Conservation (phyloP, 306 rosid species). For the Citrullus mucosospermus region DNA sequence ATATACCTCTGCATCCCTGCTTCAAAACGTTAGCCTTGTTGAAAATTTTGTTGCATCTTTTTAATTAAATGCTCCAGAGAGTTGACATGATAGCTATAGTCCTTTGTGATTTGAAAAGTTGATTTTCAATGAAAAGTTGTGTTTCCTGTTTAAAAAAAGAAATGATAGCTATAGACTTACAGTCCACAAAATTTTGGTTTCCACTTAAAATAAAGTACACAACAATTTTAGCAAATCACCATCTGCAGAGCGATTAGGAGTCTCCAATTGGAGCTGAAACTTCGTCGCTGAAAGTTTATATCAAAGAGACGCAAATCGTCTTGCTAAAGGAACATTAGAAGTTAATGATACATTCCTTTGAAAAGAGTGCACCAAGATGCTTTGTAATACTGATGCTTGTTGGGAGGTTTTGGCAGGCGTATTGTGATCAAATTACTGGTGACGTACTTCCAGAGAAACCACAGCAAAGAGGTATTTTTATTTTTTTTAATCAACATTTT, state of each 20-base stretch:
- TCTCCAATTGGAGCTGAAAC: not conserved
- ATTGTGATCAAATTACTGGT: slow-evolving; percentile 83
- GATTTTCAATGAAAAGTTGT: too few relatives aligned
- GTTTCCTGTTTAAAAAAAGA: too few relatives aligned
- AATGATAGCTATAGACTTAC: not conserved
- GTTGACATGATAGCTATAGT: not conserved
- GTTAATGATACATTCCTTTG: not conserved
- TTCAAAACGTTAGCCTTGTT: not conserved
- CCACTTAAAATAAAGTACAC: not conserved
- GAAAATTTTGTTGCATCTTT: not conserved
- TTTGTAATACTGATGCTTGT: not conserved
- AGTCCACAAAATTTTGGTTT: not conserved
- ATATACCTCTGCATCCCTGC: not conserved
- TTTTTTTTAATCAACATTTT: not conserved
- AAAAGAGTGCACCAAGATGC: not conserved
- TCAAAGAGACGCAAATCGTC: not conserved
- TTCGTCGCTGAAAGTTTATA: not conserved
- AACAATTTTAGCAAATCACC: not conserved
- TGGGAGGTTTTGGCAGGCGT: slow-evolving; percentile 60
- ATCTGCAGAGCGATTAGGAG: not conserved
- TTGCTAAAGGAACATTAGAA: not conserved
- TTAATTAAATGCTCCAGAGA: not conserved
- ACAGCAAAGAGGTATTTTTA: slow-evolving; percentile 77
- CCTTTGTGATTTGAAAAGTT: too few relatives aligned
- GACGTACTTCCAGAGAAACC: slow-evolving; percentile 84